A percentile compares a stretch with the other conserved stretches of the same genome.
Conservation (phyloP, 176 grass and related monocot species). For the Urochloa ruziziensis region DNA sequence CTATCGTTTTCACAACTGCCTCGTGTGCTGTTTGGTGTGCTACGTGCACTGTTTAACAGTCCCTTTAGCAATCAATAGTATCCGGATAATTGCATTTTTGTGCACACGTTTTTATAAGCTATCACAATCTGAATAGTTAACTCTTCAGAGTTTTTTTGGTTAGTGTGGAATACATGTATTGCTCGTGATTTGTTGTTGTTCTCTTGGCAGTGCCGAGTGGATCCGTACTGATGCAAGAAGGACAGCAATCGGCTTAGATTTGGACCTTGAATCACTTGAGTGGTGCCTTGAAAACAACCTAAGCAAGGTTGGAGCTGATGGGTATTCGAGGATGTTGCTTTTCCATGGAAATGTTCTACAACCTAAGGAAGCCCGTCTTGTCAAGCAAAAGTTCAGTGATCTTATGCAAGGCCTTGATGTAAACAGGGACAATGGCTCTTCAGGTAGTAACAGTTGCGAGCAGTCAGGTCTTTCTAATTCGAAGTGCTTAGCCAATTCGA, state of each 20-base stretch:
- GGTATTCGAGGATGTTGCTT: conserved; percentile 72
- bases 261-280: conserved; percentile 91
- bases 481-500: conserved; percentile 31
- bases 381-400: conserved; percentile 48
- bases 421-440: conserved; percentile 26
- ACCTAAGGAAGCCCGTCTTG: conserved; percentile 44
- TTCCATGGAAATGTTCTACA: conserved; percentile 91
- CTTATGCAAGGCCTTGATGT: conserved; percentile 44
- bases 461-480: conserved; percentile 1
- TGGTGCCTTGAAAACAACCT: conserved; percentile 89
- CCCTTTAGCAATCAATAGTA: not conserved
- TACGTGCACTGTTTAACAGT: not conserved
- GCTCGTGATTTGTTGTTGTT: conserved; percentile 1
- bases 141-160: not conserved
- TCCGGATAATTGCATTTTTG: not conserved
- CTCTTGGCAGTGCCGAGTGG: conserved; percentile 63
- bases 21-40: not conserved
- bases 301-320: conserved; percentile 67
- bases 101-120: not conserved
- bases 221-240: conserved; percentile 67
- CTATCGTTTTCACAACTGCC: not conserved
- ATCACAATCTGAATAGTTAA: not conserved
- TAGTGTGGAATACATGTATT: not conserved
- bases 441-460: conserved; percentile 2
- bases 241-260: conserved; percentile 73